Conservation (phyloP, 2,329 filamentous ascomycete genomes). For the Lecanicillium sp. region DNA sequence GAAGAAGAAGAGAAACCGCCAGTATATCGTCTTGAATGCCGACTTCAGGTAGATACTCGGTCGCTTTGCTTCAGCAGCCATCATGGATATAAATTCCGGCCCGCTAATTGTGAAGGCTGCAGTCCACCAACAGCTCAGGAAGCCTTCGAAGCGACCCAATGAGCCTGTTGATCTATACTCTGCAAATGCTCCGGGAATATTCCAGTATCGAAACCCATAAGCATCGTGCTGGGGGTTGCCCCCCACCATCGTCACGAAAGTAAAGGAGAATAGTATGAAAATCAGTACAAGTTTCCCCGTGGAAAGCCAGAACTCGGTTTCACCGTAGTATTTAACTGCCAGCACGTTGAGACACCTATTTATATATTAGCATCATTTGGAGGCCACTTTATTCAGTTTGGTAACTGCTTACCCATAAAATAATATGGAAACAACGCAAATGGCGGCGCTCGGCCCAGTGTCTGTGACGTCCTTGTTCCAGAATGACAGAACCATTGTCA, state of each 20-base stretch:
- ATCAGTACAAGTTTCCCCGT: constrained; percentile 59
- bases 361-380: constrained; percentile 5
- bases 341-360: constrained; percentile 51
- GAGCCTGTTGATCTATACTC: constrained; percentile 50
- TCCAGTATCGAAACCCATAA: constrained; percentile 66
- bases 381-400: no score
- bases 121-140: constrained; percentile 58
- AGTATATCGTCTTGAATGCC: constrained; percentile 67
- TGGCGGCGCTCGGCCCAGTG: constrained; percentile 58
- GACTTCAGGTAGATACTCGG: constrained; percentile 56
- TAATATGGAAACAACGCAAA: constrained; percentile 48
- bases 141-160: constrained; percentile 62
- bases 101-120: constrained; percentile 57
- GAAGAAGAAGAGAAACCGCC: constrained; percentile 64
- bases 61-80: constrained; percentile 60
- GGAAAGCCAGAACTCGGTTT: constrained; percentile 63
- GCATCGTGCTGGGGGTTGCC: constrained; percentile 63
- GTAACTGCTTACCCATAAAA: constrained; percentile 46
- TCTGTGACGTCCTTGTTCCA: constrained; percentile 39
- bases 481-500: constrained; percentile 34
- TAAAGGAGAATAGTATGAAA: constrained; percentile 60
- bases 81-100: constrained; percentile 60
- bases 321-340: constrained; percentile 58
- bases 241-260: constrained; percentile 70
- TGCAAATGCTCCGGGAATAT: constrained; percentile 30